Evolutionary conservation across 352 stramenopile species (phyloP).

Genomic region (Aphanomyces invadans): DNA sequence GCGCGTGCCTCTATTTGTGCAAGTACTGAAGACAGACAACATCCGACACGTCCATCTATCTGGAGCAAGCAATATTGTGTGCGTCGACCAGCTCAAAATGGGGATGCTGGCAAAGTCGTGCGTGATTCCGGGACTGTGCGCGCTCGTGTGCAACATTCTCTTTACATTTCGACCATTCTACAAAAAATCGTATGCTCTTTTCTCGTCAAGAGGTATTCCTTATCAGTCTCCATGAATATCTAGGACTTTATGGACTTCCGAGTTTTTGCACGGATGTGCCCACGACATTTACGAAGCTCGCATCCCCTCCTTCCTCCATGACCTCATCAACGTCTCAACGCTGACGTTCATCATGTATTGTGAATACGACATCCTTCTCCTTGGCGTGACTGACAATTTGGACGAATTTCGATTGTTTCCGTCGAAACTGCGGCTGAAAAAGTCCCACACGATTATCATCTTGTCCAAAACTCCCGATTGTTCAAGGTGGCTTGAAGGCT

Average conservation of each 20-base stretch:
- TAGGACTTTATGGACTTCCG: constrained; percentile 47
- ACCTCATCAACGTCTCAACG: constrained; percentile 39
- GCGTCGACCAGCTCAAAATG: constrained; percentile 64
- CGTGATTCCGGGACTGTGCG: constrained; percentile 60
- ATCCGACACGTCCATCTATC: constrained; percentile 65
- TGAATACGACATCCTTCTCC: constrained; percentile 49
- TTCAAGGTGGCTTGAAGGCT: neutral
- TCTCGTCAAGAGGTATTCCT: too few relatives aligned
- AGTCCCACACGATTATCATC: constrained; percentile 1
- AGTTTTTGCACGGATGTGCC: constrained; percentile 50
- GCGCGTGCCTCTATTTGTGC: constrained; percentile 58
- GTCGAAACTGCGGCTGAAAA: neutral
- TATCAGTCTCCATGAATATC: neutral
- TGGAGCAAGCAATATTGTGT: constrained; percentile 57
- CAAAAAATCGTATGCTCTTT: too few relatives aligned
- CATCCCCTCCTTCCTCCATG: constrained; percentile 44
- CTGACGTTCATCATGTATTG: constrained; percentile 53
- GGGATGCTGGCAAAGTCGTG: constrained; percentile 65
- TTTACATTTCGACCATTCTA: constrained; percentile 41
- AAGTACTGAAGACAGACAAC: constrained; percentile 74
- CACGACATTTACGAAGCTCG: constrained; percentile 53
- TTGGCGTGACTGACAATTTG: constrained; percentile 46
- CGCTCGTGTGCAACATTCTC: constrained; percentile 71
- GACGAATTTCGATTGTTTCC: constrained; percentile 15
- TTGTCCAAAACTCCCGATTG: constrained; percentile 4